Base-by-base conservation (phyloP, 2,329 filamentous ascomycete genomes). In the Fusarium sp. region DNA sequence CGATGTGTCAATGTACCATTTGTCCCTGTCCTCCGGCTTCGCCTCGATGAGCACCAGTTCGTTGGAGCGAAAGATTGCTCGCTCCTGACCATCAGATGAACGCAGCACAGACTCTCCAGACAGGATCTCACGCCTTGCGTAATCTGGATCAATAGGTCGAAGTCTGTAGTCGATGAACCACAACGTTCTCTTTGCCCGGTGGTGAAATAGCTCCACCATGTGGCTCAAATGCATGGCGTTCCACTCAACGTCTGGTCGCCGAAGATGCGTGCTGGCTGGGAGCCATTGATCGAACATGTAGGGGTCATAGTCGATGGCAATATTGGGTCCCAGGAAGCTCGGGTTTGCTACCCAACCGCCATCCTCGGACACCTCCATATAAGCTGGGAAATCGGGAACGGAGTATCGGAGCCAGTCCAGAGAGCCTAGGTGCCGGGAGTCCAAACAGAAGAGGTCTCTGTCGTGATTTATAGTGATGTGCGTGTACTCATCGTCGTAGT, bases 131-230 rank as follows among this genome's bases (percentile, higher is more conserved):
- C 22, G 22, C 9, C 45, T 50, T 29, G 45, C 45, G 4, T 50
- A 50, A 13, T 29, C 2, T 29, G 25, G 13, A 25, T 16, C 13
- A 7, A 20, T 1, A 2, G 4, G 22, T 11, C n/a, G 2, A 27
- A 65, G 22, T 10, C 50, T 56, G 18, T 73, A 33, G 25, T 74
- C 72, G 5, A 74, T 63, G 5, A 61, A 61, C 72, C 72, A 74
- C 0, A 74, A 16, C 3, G 38, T 74, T 6, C 69, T 60, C 4
- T 20, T 6, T 2, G 27, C 33, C 6, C 5, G 2, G 0, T 38
- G 25, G 8, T 11, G 6, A 1, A 74, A 18, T 6, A 65, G 18
- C 31, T 27, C 22, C 2, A 69, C 6, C 71, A 74, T 67, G 6
- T 63, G 42, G 6, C n/a, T n/a, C 1, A 73, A 36, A 8, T 3